Evolutionary conservation across 441 rosid species (phyloP).

Genomic region (Eutrema salsugineum): DNA sequence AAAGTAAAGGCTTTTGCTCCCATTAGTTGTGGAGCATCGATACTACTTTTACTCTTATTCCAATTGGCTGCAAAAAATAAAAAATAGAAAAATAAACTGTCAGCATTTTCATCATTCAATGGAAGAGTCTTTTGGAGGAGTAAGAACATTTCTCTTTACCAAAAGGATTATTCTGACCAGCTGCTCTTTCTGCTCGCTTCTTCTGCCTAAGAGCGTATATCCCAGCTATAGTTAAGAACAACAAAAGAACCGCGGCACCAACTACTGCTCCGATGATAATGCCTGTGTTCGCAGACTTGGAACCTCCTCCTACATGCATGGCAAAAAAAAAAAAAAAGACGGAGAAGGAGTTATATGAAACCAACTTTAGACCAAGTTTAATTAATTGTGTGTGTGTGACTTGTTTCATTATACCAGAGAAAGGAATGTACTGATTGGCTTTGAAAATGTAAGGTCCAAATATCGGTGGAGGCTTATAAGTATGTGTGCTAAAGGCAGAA

Average conservation of each 20-base stretch:
- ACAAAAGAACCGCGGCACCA: conserved; percentile 46
- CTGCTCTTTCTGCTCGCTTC: conserved; percentile 61
- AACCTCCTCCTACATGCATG: conserved; percentile 23
- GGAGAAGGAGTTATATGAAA: not conserved
- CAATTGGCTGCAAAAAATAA: conserved; percentile 46
- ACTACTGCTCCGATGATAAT: conserved; percentile 54
- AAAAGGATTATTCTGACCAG: conserved; percentile 51
- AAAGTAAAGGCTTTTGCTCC: conserved; percentile 70
- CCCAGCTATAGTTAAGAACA: conserved; percentile 55
- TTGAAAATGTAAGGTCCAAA: conserved; percentile 60
- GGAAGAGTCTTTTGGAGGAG: not conserved
- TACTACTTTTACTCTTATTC: conserved; percentile 47
- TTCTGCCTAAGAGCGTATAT: conserved; percentile 61
- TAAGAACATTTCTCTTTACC: conserved; percentile 35
- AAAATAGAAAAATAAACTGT: not conserved
- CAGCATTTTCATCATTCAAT: not conserved
- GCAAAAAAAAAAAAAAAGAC: conserved; percentile 13
- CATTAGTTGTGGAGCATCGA: conserved; percentile 58
- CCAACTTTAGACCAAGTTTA: not conserved
- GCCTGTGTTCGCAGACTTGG: conserved; percentile 36
- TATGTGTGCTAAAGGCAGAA: conserved; percentile 45
- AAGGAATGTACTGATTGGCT: conserved; percentile 12
- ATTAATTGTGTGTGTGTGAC: not conserved
- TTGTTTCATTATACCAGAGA: conserved; percentile 36
- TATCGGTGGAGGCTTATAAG: conserved; percentile 39